phyloP scores from a whole-genome alignment of 208 protist genomes.

The Zelonia costaricensis region DNA sequence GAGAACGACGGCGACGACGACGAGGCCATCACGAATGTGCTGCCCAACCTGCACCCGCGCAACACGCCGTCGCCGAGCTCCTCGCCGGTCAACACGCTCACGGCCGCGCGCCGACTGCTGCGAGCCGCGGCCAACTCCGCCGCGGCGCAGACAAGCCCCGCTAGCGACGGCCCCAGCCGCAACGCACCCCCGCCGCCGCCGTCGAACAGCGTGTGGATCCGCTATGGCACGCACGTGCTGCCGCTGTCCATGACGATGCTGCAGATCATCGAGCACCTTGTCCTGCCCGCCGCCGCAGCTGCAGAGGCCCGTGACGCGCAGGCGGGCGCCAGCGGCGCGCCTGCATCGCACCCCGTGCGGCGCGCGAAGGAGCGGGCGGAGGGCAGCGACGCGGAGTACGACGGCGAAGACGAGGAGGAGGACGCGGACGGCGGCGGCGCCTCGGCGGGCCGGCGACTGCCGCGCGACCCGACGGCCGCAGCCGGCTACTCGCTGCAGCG shows the following conservation, averaged over 20 bases:
- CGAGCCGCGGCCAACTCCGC: too few relatives aligned
- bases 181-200: not conserved
- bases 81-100: not conserved
- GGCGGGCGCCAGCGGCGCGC: not conserved
- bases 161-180: not conserved
- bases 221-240: slow-evolving; percentile 63
- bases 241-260: slow-evolving; percentile 79
- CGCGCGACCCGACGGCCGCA: slow-evolving; percentile 8
- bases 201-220: slow-evolving; percentile 57
- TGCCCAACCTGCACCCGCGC: slow-evolving; percentile 28
- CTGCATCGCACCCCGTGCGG: not conserved
- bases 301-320: not conserved
- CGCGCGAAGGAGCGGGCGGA: not conserved
- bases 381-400: not conserved
- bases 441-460: not conserved
- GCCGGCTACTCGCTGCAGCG: slow-evolving; percentile 24
- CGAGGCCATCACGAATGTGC: slow-evolving; percentile 18
- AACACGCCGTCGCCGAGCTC: not conserved
- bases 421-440: not conserved
- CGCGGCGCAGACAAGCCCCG: too few relatives aligned
- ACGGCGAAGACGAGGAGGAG: slow-evolving; percentile 1
- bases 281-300: slow-evolving; percentile 12
- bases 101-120: too few relatives aligned
- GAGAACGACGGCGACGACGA: slow-evolving; percentile 21
- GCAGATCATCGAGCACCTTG: slow-evolving; percentile 60